phyloP scores from a whole-genome alignment of 1,284 basidiomycete genomes.

The Ceraceosorus guamensis region DNA sequence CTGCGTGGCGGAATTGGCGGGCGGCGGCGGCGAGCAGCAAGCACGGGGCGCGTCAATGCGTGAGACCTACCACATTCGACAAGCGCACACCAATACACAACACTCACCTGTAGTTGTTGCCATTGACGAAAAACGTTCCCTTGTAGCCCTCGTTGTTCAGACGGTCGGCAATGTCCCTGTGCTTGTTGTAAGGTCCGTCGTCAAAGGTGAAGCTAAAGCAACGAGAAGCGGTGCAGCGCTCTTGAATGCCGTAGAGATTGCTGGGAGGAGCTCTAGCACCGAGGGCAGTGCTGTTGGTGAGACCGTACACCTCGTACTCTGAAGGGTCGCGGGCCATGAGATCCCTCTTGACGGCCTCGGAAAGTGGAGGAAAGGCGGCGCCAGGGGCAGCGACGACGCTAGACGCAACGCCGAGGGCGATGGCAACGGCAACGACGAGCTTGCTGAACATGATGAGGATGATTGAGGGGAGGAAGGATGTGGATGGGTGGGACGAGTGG shows the following conservation, averaged over 20 bases:
- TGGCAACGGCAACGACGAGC: neutral
- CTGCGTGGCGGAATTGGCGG: neutral
- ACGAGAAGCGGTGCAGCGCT: conserved; percentile 11
- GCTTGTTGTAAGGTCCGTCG: conserved; percentile 30
- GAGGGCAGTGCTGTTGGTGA: neutral
- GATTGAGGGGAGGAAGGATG: too few species aligned
- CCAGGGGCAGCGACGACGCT: neutral
- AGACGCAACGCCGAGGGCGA: neutral
- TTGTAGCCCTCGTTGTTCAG: conserved; percentile 17
- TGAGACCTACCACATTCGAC: neutral
- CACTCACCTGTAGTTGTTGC: conserved; percentile 25
- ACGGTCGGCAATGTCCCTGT: conserved; percentile 19
- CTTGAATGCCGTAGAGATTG: conserved; percentile 14
- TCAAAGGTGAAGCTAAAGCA: conserved; percentile 35
- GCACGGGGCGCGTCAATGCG: neutral
- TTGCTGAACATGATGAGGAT: too few species aligned
- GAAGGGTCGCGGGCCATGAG: conserved; percentile 5
- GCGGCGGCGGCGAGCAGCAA: neutral
- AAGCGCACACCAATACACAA: neutral
- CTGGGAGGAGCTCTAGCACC: conserved; percentile 13
- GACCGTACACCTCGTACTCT: neutral
- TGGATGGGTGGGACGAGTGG: too few species aligned
- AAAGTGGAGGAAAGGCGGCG: conserved; percentile 1
- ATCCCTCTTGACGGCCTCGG: conserved; percentile 4
- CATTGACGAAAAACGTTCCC: conserved; percentile 39